Conservation (phyloP, 768 basidiomycete species). For the Daedaleopsis sinensis region DNA sequence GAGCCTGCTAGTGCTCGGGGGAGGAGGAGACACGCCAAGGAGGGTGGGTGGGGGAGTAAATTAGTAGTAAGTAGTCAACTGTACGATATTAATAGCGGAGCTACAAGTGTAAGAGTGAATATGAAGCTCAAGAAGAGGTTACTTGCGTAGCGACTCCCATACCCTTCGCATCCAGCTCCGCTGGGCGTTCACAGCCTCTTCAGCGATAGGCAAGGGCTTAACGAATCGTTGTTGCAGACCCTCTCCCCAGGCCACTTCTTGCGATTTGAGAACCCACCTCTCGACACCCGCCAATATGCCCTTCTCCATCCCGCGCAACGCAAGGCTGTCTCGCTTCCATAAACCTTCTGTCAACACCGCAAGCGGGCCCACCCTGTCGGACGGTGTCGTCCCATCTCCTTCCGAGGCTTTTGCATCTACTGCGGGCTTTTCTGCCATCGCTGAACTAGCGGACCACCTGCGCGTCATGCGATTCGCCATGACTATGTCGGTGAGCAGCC, state of each 20-base stretch:
- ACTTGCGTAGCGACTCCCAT: constrained; percentile 1
- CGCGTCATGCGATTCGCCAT: constrained; percentile 75
- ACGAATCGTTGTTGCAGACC: constrained; percentile 18
- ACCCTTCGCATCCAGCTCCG: constrained; percentile 14
- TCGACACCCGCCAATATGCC: constrained; percentile 49
- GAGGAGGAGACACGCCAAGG: too few species aligned
- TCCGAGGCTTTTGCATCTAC: constrained; percentile 11
- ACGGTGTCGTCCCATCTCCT: neutral
- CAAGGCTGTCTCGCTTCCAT: constrained; percentile 66
- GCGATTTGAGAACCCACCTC: constrained; percentile 35
- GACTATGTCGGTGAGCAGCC: constrained; percentile 90
- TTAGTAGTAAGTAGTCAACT: too few species aligned
- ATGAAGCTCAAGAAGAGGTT: neutral
- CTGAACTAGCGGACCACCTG: constrained; percentile 6
- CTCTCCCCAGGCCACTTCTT: constrained; percentile 14
- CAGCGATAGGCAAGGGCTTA: constrained; percentile 2
- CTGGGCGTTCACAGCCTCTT: constrained; percentile 3
- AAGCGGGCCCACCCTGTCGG: constrained; percentile 48
- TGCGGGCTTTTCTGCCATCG: constrained; percentile 16
- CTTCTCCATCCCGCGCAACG: constrained; percentile 63
- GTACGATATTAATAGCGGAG: too few species aligned
- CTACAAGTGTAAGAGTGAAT: too few species aligned
- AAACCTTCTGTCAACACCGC: constrained; percentile 73
- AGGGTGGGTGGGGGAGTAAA: too few species aligned
- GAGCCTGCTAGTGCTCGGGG: too few species aligned